Conservation (phyloP, 306 rosid genomes). For the Leucaena leucocephala region DNA sequence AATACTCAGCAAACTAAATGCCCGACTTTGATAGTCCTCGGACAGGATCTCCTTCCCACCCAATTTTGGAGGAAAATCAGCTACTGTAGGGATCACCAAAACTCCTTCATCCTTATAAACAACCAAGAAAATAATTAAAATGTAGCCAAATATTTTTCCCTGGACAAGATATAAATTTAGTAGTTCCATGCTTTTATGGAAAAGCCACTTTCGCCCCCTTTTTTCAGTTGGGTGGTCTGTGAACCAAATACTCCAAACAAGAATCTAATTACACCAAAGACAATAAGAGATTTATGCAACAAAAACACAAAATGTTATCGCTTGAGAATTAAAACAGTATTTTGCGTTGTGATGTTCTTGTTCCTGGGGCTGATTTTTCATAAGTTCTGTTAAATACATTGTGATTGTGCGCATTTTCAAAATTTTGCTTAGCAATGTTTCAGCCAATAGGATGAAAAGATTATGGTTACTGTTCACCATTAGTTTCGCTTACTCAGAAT, state of each 20-base stretch:
- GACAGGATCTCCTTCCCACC: conserved; percentile 83
- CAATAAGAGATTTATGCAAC: neutral
- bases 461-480: neutral
- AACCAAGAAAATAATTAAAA: conserved; percentile 7
- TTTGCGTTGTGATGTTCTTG: neutral
- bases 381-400: neutral
- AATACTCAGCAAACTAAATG: conserved; percentile 74
- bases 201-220: neutral
- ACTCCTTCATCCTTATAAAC: conserved; percentile 83
- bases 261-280: neutral
- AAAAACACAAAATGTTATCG: neutral
- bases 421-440: conserved; percentile 5
- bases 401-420: conserved; percentile 4
- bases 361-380: neutral
- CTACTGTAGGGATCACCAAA: conserved; percentile 87
- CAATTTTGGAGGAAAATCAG: conserved; percentile 90
- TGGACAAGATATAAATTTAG: neutral
- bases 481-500: neutral
- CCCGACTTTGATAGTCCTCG: conserved; percentile 66
- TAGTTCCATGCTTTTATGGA: neutral
- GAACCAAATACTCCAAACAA: neutral
- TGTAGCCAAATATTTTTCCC: conserved; percentile 4
- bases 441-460: conserved; percentile 14
- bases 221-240: neutral
- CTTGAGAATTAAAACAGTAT: neutral